Evolutionary conservation across 1,139 yeast genomes (phyloP), one percentile per base, ranked within the genome.

Genomic region (Tardiomyces depauwii): DNA sequence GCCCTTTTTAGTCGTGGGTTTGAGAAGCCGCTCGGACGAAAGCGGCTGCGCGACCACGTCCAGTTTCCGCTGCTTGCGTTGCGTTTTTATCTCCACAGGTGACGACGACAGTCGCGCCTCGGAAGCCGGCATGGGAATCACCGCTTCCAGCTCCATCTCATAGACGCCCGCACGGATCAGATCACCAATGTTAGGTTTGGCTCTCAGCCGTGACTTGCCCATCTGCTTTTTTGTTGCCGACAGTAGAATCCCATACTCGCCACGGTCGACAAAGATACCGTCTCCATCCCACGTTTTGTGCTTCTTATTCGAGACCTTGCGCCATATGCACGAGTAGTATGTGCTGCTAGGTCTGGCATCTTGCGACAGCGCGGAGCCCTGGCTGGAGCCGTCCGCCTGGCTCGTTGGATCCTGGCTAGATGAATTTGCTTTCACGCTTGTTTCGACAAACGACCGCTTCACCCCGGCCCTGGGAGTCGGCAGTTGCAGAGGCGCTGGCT

Each of bases 261-360:
- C 48, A 14, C 48, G 51, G 2, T 70, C 55, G 0, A 62, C 51
- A 5, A 85, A 68, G 23, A 65, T 63, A 0, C 96, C 97, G 64
- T 91, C 98, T 2, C 95, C 95, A 48, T 87, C 94, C 98, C 98
- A 91, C 0, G 89, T 81, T 60, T 89, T 89, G 62, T 88, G 80
- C 69, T 89, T 88, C 64, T 84, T 86, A 39, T 67, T 71, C 0
- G 91, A 70, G 40, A 71, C 72, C 60, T 85, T 87, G 40, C 98
- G 68, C 76, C 83, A 85, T 54, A 85, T 74, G 2, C 79, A 78
- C 21, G 62, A 53, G 51, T 61, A 74, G 7, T 18, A 13, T 16
- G 42, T 5, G 4, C 39, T 36, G 39, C 18, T 21, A 21, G 25
- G 7, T 7, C 7, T 21, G 25, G 25, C 7, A 21, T 21, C 25